These are phyloP conservation scores for Fusarium kyushuense DNA, from an alignment of 2,329 filamentous ascomycete genomes.

Conservation along the genomic window DNA sequence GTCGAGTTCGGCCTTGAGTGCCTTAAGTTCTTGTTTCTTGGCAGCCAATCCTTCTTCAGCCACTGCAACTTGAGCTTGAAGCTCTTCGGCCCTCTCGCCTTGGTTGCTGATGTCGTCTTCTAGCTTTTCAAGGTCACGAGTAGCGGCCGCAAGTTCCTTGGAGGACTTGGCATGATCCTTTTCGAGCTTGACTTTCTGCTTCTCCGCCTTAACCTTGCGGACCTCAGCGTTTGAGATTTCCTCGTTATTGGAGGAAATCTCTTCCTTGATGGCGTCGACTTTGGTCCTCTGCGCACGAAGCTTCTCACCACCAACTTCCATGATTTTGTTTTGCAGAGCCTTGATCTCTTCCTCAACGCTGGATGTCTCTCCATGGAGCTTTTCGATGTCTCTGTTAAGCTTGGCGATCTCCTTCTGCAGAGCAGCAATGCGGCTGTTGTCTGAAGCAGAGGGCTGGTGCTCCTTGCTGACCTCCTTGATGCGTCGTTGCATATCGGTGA, in stretches of 20 bases:
- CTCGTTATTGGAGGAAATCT: slow-evolving; percentile 84
- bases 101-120: slow-evolving; percentile 84
- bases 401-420: slow-evolving; percentile 83
- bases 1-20: slow-evolving; percentile 87
- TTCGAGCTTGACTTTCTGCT: slow-evolving; percentile 87
- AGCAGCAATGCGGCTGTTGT: slow-evolving; percentile 77
- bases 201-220: slow-evolving; percentile 91
- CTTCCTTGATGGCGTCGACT: slow-evolving; percentile 88
- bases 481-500: slow-evolving; percentile 84
- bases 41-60: slow-evolving; percentile 81
- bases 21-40: slow-evolving; percentile 83
- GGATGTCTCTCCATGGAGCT: slow-evolving; percentile 84
- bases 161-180: slow-evolving; percentile 83
- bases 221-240: slow-evolving; percentile 89
- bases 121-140: slow-evolving; percentile 79
- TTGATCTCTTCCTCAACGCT: slow-evolving; percentile 95
- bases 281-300: slow-evolving; percentile 90
- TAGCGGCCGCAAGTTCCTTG: slow-evolving; percentile 80
- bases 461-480: slow-evolving; percentile 86
- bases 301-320: slow-evolving; percentile 96
- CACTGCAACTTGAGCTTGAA: slow-evolving; percentile 80
- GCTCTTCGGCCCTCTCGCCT: slow-evolving; percentile 77
- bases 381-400: slow-evolving; percentile 81
- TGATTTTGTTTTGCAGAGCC: slow-evolving; percentile 92
- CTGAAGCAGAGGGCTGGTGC: slow-evolving; percentile 82